These are phyloP conservation scores for Populus simonii DNA, from an alignment of 345 rosid genomes.

Conservation along the genomic window DNA sequence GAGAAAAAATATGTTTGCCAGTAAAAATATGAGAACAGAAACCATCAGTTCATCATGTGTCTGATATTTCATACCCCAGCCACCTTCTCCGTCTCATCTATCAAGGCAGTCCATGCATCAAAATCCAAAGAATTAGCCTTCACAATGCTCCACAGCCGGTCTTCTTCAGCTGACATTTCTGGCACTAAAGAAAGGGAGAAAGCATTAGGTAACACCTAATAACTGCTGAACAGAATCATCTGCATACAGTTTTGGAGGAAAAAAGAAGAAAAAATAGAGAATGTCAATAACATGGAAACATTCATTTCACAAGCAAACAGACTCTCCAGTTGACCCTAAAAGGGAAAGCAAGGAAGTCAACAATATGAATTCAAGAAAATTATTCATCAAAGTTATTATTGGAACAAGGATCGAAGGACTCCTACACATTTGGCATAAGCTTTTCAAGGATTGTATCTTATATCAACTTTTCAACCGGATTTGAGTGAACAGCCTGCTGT, in stretches of 20 bases:
- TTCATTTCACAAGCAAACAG: not conserved
- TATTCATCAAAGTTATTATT: not conserved
- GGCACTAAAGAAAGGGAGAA: constrained; percentile 27
- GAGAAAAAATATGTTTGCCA: not conserved
- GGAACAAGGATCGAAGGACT: not conserved
- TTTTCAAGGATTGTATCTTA: not conserved
- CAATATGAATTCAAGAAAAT: not conserved
- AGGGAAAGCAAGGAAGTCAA: not conserved
- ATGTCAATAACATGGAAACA: not conserved
- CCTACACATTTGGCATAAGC: not conserved
- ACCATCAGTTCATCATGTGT: not conserved
- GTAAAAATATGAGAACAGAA: not conserved
- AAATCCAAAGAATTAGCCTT: constrained; percentile 75
- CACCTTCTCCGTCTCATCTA: constrained; percentile 87
- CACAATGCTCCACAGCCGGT: constrained; percentile 82
- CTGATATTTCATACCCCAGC: constrained; percentile 57
- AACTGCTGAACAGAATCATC: not conserved
- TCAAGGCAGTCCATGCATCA: constrained; percentile 83
- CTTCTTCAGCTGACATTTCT: constrained; percentile 75
- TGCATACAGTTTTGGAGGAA: not conserved
- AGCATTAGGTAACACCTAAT: not conserved
- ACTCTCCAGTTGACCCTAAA: not conserved
- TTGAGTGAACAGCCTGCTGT: not conserved
- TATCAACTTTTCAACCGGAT: not conserved
- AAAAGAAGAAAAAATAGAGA: not conserved